These are phyloP conservation scores for Piloderma croceum DNA, from an alignment of 768 basidiomycete species.

Conservation along the genomic window DNA sequence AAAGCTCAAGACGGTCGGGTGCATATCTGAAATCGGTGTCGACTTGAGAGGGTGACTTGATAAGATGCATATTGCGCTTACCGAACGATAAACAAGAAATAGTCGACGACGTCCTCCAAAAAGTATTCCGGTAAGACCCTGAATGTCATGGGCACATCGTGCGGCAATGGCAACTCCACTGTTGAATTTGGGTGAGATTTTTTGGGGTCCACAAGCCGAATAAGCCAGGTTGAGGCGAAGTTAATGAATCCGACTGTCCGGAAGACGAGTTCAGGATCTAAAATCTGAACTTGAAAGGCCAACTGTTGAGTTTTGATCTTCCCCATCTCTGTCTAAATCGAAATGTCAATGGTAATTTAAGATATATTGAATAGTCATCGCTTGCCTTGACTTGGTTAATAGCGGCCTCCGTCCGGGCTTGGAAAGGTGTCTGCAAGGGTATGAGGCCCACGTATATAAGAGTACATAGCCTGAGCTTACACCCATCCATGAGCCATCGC, in stretches of 20 bases:
- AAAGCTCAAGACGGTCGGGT: slow-evolving; percentile 76
- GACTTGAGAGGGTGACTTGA: not conserved
- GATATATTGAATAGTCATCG: no score
- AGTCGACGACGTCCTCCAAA: slow-evolving; percentile 90
- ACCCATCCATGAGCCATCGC: slow-evolving; percentile 77
- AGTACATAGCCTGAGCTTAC: slow-evolving; percentile 37
- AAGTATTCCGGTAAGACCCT: slow-evolving; percentile 89
- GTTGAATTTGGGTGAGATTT: slow-evolving; percentile 66
- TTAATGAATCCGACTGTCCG: slow-evolving; percentile 78
- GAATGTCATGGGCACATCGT: slow-evolving; percentile 81
- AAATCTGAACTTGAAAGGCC: slow-evolving; percentile 78
- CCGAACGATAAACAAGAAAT: slow-evolving; percentile 79
- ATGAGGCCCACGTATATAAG: no score
- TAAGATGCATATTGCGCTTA: no score
- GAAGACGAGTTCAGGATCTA: slow-evolving; percentile 80
- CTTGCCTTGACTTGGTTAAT: slow-evolving; percentile 75
- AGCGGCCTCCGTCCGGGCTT: slow-evolving; percentile 71
- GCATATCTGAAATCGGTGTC: slow-evolving; percentile 44
- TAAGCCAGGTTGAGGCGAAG: slow-evolving; percentile 91
- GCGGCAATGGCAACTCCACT: slow-evolving; percentile 76
- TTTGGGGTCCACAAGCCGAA: slow-evolving; percentile 81
- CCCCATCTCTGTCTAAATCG: slow-evolving; percentile 60
- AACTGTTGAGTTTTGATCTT: slow-evolving; percentile 69
- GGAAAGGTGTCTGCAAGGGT: slow-evolving; percentile 51
- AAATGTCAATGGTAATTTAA: no score